These are phyloP conservation scores for Backusella circina DNA, from an alignment of 192 early-diverging fungal species.

Conservation along the genomic window DNA sequence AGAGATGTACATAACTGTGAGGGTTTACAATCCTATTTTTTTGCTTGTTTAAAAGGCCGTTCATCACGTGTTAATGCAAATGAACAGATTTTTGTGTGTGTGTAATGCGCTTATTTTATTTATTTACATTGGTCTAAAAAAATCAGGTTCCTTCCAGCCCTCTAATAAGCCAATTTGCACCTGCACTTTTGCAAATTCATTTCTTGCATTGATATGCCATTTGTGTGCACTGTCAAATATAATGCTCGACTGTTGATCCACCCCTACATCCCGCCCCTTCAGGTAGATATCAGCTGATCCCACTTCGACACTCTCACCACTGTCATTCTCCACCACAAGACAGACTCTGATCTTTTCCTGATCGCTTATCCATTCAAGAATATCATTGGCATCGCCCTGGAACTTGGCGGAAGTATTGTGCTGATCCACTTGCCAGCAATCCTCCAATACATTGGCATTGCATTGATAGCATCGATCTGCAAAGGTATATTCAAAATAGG, in stretches of 20 bases:
- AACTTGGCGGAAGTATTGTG: neutral
- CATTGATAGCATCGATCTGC: neutral
- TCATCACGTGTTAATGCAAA: neutral
- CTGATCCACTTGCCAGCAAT: neutral
- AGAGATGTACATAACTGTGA: too few species aligned
- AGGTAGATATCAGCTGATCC: neutral
- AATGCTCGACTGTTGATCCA: neutral
- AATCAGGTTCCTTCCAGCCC: conserved; percentile 9
- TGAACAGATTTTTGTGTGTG: neutral
- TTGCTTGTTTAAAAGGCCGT: neutral
- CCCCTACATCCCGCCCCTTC: neutral
- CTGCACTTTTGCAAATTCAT: neutral
- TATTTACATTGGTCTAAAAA: conserved; percentile 1
- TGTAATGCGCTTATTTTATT: neutral
- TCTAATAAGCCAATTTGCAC: conserved; percentile 3
- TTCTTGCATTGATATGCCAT: conserved; percentile 5
- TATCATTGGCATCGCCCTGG: neutral
- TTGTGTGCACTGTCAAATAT: neutral
- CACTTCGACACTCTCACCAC: neutral
- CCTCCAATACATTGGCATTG: neutral
- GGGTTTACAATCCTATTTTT: too few species aligned
- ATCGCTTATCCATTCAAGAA: neutral
- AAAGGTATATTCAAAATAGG: conserved; percentile 6
- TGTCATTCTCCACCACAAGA: neutral
- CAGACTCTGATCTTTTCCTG: neutral